phyloP scores from a whole-genome alignment of 176 grass and related monocot species.

The Coix lacrymajobi region DNA sequence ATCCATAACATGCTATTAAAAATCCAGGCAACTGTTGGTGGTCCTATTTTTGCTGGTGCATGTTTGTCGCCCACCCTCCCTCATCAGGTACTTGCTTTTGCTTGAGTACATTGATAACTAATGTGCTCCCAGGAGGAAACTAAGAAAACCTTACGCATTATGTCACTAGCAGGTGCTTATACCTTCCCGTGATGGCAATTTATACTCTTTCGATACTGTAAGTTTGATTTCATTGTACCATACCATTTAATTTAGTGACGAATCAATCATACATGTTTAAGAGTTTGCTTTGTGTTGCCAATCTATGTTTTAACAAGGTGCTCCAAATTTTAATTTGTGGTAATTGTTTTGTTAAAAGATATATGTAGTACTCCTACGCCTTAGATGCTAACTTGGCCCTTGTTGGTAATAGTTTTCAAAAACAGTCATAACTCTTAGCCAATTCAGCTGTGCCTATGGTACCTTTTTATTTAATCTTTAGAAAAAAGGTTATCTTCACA shows the following conservation, averaged over 20 bases:
- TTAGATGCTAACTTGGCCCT: constrained; percentile 9
- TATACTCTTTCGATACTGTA: constrained; percentile 84
- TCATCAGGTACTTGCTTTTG: constrained; percentile 40
- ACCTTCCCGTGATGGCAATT: constrained; percentile 61
- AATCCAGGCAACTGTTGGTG: constrained; percentile 65
- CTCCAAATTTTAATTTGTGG: background rate
- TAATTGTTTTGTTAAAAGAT: background rate
- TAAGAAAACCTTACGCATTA: constrained; percentile 11
- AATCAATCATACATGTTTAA: background rate
- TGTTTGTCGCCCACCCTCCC: constrained; percentile 63
- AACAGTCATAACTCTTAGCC: background rate
- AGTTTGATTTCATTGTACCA: constrained; percentile 16
- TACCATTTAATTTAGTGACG: background rate
- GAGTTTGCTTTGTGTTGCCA: background rate
- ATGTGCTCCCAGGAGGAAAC: background rate
- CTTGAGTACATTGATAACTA: background rate
- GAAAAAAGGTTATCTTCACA: background rate
- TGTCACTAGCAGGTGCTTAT: constrained; percentile 60
- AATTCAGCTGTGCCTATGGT: background rate
- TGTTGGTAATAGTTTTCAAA: background rate
- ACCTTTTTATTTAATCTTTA: background rate
- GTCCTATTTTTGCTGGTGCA: constrained; percentile 91
- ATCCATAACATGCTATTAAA: constrained; percentile 21
- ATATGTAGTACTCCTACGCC: background rate
- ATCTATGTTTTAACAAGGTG: background rate